Evolutionary conservation across 1,284 basidiomycete genomes (phyloP), one percentile per base, ranked within the genome.

Genomic region (Boletellus sp.): DNA sequence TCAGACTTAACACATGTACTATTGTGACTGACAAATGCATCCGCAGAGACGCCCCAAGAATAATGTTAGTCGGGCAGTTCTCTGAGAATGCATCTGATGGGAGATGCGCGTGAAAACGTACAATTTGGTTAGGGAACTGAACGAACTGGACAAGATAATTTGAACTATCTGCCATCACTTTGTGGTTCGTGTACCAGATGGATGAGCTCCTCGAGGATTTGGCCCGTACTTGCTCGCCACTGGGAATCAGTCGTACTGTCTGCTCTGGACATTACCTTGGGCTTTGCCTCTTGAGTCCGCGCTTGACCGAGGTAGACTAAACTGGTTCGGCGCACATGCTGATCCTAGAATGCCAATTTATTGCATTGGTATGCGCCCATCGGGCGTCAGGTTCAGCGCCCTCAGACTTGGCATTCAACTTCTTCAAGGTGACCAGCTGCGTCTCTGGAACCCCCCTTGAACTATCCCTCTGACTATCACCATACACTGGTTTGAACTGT

Each of bases 301-400:
- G n/a, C 35, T n/a, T 18, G 15, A 16, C 18, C 5, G n/a, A 18
- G 16, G 26, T 37, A 21, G 26, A 3, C 36, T 30, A 15, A 48
- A 8, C 15, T 5, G 36, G 28, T 42, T 49, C 48, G 50, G 50
- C 50, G 28, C 26, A 28, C 41, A 10, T 16, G 19, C 38, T 18
- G 24, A 35, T 44, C 38, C 7, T 26, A 40, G 58, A 36, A 55
- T 44, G 33, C 50, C 55, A 57, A 43, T 39, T 7, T 33, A 21
- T n/a, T 57, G 39, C 33, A 16, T 22, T 57, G 39, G 52, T 26
- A 40, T n/a, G n/a, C 33, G 16, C 5, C 3, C 8, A 16, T 39
- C 19, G n/a, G n/a, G n/a, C n/a, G 26, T 36, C 35, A 11, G 13
- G 35, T 59, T 36, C 16, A 36, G 15, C 15, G 2, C 8, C n/a